Conservation (phyloP, 1,284 basidiomycete species). For the Phenoliferia sp. region DNA sequence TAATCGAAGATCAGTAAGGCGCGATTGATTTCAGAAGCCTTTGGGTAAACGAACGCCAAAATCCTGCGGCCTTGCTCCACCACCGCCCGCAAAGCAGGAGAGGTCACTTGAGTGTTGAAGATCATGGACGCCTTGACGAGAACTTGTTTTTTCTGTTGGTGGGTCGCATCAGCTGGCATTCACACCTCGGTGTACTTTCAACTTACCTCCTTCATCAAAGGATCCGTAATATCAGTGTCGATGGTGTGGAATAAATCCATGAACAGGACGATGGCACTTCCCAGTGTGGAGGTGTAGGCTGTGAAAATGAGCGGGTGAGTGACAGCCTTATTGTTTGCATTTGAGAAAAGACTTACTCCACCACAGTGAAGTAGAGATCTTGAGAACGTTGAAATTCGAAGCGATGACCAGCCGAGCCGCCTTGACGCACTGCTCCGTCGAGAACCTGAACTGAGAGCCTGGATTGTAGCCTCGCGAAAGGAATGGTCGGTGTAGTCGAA, state of each 20-base stretch:
- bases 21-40: fast-evolving
- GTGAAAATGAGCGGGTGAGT: background rate
- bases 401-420: slow-evolving; percentile 22
- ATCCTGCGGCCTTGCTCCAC: slow-evolving; percentile 30
- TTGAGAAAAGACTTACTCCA: slow-evolving; percentile 15
- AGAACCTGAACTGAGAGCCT: slow-evolving; percentile 19
- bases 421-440: slow-evolving; percentile 24
- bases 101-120: slow-evolving; percentile 21
- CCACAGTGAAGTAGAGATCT: slow-evolving; percentile 23
- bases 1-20: background rate
- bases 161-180: background rate
- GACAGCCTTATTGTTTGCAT: background rate
- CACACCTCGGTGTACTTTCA: background rate
- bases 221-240: slow-evolving; percentile 20
- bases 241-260: slow-evolving; percentile 31
- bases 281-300: slow-evolving; percentile 29
- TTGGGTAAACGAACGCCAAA: slow-evolving; percentile 3
- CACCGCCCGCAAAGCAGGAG: slow-evolving; percentile 24
- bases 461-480: slow-evolving; percentile 27
- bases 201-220: slow-evolving; percentile 14
- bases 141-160: slow-evolving; percentile 27
- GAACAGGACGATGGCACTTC: slow-evolving; percentile 24
- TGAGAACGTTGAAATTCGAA: slow-evolving; percentile 22
- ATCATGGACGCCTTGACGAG: slow-evolving; percentile 22
- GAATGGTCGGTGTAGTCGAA: slow-evolving; percentile 32